A percentile compares a stretch with the other conserved stretches of the same genome.
Conservation (phyloP, 768 basidiomycete genomes). For the Serendipita vermifera region DNA sequence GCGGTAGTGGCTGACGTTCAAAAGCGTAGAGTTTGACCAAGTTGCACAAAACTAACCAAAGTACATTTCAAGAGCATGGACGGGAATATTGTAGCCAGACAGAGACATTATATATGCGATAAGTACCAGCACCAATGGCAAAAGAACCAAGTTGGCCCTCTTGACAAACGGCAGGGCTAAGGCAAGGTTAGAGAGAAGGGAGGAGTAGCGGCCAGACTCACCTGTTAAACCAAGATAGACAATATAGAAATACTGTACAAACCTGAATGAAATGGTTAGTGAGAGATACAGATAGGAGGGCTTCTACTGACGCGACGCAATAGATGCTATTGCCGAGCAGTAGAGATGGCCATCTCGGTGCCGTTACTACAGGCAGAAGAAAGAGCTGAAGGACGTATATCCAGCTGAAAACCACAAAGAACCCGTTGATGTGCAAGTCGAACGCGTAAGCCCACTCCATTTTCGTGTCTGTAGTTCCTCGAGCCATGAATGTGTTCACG, state of each 20-base stretch:
- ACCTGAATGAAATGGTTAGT: conserved; percentile 30
- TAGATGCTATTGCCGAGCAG: conserved; percentile 88
- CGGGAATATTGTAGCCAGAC: conserved; percentile 82
- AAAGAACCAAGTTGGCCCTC: conserved; percentile 79
- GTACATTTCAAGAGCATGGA: conserved; percentile 65
- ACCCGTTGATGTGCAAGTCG: conserved; percentile 93
- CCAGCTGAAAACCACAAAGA: conserved; percentile 86
- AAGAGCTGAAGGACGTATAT: conserved; percentile 83
- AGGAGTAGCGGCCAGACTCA: conserved; percentile 25
- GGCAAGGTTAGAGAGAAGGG: conserved; percentile 15
- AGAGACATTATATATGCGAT: conserved; percentile 75
- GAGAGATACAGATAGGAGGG: background rate
- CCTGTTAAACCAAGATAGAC: conserved; percentile 78
- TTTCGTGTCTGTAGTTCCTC: conserved; percentile 47
- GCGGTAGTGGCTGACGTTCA: no score
- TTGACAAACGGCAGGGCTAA: conserved; percentile 88
- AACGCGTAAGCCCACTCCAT: conserved; percentile 94
- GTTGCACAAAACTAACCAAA: conserved; percentile 53
- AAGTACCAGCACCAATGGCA: conserved; percentile 78
- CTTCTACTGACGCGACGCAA: conserved; percentile 56
- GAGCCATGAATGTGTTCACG: conserved; percentile 60
- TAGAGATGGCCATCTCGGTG: conserved; percentile 86
- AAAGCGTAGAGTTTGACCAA: no score
- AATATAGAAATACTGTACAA: conserved; percentile 84
- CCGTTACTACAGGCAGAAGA: conserved; percentile 67